These are phyloP conservation scores for Groenewaldozyma salmanticensis DNA, from an alignment of 805 yeast species.

Conservation along the genomic window DNA sequence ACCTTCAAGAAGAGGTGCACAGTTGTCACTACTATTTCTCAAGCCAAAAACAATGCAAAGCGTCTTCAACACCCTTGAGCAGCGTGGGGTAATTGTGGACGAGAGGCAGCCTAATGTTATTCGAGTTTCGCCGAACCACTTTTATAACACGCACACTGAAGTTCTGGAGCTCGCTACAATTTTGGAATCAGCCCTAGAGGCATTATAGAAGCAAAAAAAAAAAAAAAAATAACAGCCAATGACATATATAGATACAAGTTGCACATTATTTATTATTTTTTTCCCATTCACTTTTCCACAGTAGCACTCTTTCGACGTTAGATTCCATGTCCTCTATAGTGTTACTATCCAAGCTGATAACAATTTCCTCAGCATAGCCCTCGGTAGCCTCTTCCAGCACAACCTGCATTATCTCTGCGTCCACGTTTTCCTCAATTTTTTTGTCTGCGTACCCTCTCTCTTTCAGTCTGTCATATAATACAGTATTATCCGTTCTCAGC, in stretches of 20 bases:
- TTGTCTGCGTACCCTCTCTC: constrained; percentile 69
- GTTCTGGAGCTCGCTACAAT: constrained; percentile 37
- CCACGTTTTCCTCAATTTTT: constrained; percentile 84
- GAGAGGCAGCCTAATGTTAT: constrained; percentile 89
- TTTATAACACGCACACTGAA: constrained; percentile 70
- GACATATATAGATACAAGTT: not conserved
- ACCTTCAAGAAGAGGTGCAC: constrained; percentile 61
- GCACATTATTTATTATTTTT: constrained; percentile 32
- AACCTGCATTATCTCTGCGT: constrained; percentile 95
- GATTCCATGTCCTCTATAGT: constrained; percentile 65
- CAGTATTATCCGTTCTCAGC: constrained; percentile 62
- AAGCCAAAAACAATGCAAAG: constrained; percentile 50
- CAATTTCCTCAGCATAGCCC: constrained; percentile 66
- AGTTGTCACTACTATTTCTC: constrained; percentile 63
- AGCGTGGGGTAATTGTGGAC: constrained; percentile 66
- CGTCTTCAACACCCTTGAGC: constrained; percentile 40
- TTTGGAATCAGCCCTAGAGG: constrained; percentile 30
- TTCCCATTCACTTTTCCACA: constrained; percentile 74
- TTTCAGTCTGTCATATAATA: constrained; percentile 63
- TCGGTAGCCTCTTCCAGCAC: constrained; percentile 80
- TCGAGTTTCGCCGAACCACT: constrained; percentile 76
- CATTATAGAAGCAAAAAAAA: not conserved
- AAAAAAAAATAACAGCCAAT: not conserved
- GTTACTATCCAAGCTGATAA: constrained; percentile 71
- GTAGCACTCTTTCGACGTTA: constrained; percentile 65